A percentile compares a stretch with the other conserved stretches of the same genome.
Conservation (phyloP, 345 rosid species). For the Salix arbutifolia region DNA sequence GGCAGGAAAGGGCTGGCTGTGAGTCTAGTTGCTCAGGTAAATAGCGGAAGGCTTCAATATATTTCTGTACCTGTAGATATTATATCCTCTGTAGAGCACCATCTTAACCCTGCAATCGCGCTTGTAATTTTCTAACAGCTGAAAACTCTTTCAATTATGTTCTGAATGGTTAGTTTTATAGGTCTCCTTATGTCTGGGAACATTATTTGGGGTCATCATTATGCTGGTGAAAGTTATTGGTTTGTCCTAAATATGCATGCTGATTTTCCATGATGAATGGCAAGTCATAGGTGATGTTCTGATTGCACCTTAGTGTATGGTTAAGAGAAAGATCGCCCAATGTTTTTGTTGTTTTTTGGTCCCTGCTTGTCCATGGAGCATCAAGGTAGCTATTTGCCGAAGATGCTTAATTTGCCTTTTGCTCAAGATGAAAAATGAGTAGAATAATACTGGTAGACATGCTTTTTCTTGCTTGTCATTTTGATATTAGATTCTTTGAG, state of each 20-base stretch:
- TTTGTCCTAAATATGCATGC: neutral
- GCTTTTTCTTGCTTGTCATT: no score
- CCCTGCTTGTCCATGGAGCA: neutral
- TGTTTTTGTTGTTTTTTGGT: neutral
- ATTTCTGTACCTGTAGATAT: neutral
- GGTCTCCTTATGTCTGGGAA: no score
- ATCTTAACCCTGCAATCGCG: neutral
- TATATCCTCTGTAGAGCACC: neutral
- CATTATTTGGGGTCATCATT: no score
- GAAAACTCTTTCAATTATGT: neutral
- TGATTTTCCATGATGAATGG: no score
- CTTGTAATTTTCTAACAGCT: neutral
- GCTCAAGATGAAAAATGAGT: no score
- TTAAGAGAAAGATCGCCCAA: neutral
- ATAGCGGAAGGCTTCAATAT: neutral
- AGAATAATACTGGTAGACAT: no score
- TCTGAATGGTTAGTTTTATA: no score
- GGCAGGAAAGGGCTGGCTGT: constrained; percentile 89
- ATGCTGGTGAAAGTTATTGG: no score
- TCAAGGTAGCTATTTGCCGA: no score
- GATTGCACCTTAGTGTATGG: neutral
- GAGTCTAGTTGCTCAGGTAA: constrained; percentile 78
- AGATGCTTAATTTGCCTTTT: no score
- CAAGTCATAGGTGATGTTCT: no score
- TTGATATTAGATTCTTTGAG: no score